A percentile compares a stretch with the other conserved stretches of the same genome.
phyloP scores from a whole-genome alignment of 1,284 basidiomycete species.

The Veloporphyrellus conicus region DNA sequence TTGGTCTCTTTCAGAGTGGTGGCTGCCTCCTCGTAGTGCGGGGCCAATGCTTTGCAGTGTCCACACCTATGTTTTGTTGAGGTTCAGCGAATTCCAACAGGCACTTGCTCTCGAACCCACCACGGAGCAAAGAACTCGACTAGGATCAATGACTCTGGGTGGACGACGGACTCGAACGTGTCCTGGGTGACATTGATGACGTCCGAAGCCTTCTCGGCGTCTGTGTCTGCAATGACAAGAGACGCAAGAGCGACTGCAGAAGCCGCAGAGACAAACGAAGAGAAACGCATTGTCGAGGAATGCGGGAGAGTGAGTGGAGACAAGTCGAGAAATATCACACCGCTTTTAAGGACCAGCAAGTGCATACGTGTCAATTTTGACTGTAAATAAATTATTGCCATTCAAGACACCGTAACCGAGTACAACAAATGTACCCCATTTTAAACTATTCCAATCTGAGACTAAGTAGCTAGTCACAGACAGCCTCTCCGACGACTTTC shows the following conservation, averaged over 20 bases:
- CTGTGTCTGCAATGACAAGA: conserved; percentile 53
- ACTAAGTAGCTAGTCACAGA: no score
- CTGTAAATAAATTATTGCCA: no score
- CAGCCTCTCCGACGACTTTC: no score
- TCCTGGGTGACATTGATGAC: conserved; percentile 72
- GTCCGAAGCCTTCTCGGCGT: conserved; percentile 64
- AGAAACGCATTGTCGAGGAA: conserved; percentile 58
- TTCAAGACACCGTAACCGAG: no score
- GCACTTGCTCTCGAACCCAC: conserved; percentile 39
- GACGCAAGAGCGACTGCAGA: conserved; percentile 54
- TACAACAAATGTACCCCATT: no score
- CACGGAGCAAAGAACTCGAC: conserved; percentile 97
- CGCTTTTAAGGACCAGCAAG: conserved; percentile 22
- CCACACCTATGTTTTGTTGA: conserved; percentile 58
- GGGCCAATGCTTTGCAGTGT: conserved; percentile 89
- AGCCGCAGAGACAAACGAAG: conserved; percentile 46
- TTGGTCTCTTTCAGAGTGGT: conserved; percentile 84
- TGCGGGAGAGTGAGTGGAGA: conserved; percentile 1
- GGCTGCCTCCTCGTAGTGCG: conserved; percentile 95
- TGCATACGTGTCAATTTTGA: conserved; percentile 34
- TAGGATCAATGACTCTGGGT: conserved; percentile 74
- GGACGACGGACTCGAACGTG: conserved; percentile 70
- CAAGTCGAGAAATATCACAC: background rate
- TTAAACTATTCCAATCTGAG: background rate
- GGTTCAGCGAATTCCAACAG: background rate